phyloP scores from a whole-genome alignment of 2,329 filamentous ascomycete genomes.

The Alternaria longipes region DNA sequence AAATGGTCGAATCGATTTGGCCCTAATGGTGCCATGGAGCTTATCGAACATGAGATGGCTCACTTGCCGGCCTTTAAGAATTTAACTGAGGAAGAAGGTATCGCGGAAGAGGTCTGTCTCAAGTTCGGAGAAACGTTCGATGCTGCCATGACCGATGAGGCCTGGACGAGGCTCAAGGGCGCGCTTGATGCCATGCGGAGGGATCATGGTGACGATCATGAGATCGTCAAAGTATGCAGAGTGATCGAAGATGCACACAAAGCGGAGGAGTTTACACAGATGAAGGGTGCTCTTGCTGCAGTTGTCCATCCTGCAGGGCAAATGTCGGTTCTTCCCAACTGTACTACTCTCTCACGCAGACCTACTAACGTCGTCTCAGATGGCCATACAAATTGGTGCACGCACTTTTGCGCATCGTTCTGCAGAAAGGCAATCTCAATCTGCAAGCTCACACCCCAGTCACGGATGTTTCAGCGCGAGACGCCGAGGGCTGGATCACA shows the following conservation, averaged over 20 bases:
- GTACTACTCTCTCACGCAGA: not conserved
- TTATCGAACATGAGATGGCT: constrained; percentile 21
- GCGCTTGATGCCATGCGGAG: constrained; percentile 18
- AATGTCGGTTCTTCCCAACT: constrained; percentile 11
- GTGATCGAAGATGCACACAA: constrained; percentile 2
- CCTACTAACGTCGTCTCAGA: constrained; percentile 5
- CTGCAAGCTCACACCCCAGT: constrained; percentile 19
- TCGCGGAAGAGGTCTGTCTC: constrained; percentile 21
- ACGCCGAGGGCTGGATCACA: constrained; percentile 13
- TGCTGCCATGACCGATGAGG: constrained; percentile 26
- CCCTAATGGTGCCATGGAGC: constrained; percentile 20
- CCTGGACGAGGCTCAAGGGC: constrained; percentile 20
- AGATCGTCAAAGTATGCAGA: constrained; percentile 17
- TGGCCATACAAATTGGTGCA: constrained; percentile 26
- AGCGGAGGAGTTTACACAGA: constrained; percentile 21
- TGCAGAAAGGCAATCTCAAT: constrained; percentile 6
- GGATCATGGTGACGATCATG: constrained; percentile 18
- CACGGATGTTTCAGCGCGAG: constrained; percentile 14
- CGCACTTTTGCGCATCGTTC: constrained; percentile 18
- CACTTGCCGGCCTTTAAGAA: constrained; percentile 19
- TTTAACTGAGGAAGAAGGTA: constrained; percentile 15
- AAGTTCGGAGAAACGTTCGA: constrained; percentile 24
- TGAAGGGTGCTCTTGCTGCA: constrained; percentile 19
- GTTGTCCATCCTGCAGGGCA: constrained; percentile 18
- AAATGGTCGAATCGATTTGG: constrained; percentile 19